Conservation (phyloP, 2,329 filamentous ascomycete species). For the Neopestalotiopsis clavispora region DNA sequence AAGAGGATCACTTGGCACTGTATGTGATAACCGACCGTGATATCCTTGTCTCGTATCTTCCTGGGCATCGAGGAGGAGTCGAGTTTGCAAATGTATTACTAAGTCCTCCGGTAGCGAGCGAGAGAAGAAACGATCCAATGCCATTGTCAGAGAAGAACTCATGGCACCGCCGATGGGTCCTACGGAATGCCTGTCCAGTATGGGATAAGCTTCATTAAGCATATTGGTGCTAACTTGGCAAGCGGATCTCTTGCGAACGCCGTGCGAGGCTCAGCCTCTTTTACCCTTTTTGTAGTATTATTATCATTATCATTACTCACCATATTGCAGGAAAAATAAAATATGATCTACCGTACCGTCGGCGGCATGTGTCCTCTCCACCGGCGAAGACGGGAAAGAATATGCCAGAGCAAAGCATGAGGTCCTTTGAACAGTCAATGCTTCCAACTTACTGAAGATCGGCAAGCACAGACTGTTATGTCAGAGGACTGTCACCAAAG, state of each 20-base stretch:
- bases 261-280: background rate
- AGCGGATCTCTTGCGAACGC: background rate
- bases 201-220: background rate
- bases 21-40: background rate
- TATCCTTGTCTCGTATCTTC: background rate
- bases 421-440: background rate
- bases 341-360: background rate
- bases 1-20: background rate
- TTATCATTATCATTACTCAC: too few species aligned
- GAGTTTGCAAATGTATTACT: background rate
- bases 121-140: background rate
- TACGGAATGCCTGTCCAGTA: background rate
- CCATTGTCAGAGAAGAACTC: background rate
- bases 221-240: background rate
- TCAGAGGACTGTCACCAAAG: background rate
- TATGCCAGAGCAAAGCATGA: background rate
- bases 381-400: too few species aligned
- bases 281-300: background rate
- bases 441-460: background rate
- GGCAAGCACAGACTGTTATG: background rate
- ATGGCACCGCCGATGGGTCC: background rate
- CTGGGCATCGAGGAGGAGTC: background rate
- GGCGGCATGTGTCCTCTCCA: background rate
- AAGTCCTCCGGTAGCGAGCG: background rate
- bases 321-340: too few species aligned